Evolutionary conservation across 768 basidiomycete species (phyloP), one percentile per base, ranked within the genome.

Genomic region (Suillus subalutaceus): DNA sequence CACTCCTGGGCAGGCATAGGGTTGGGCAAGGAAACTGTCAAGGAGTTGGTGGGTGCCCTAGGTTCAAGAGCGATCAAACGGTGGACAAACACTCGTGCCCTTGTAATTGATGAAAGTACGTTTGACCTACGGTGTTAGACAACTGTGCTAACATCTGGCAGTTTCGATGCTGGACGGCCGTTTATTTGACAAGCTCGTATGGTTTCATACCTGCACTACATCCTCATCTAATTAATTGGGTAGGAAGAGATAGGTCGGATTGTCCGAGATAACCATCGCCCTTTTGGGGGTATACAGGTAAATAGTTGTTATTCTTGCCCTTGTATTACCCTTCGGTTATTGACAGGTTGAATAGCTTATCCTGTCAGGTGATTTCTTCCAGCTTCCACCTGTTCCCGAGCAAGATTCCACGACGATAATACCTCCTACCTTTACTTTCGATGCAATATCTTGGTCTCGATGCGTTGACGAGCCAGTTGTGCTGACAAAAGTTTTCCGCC

Each of bases 331-430:
- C 6, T 52, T 46, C 6, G 65, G 40, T 35, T 65, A 46, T 41
- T 60, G 57, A 71, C 30, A 43, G 68, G 63, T 71, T 63, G 63
- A 66, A n/a, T 66, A 92, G 88, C 83, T 92, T 58, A 82, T 93
- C 38, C 74, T 92, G 8, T 88, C 89, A 1, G 92, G 92, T 0
- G 92, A 94, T 74, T 93, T 93, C 74, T 92, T 90, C 74, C 91
- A 94, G 74, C 79, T 94, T 0, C 91, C 92, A 2, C 92, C 92
- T 1, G 90, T 93, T 1, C 79, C 82, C 4, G 81, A 83, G 38
- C 73, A 79, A 72, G 66, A 86, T 80, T 71, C 85, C 67, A 79
- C 84, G 37, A 80, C 86, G 43, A 78, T 78, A 7, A 85, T 88
- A 44, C 79, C 83, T 1, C 81, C 86, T 12, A 79, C 76, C 2